phyloP scores from a whole-genome alignment of 1,284 basidiomycete species.

The Lentinus polychrous region DNA sequence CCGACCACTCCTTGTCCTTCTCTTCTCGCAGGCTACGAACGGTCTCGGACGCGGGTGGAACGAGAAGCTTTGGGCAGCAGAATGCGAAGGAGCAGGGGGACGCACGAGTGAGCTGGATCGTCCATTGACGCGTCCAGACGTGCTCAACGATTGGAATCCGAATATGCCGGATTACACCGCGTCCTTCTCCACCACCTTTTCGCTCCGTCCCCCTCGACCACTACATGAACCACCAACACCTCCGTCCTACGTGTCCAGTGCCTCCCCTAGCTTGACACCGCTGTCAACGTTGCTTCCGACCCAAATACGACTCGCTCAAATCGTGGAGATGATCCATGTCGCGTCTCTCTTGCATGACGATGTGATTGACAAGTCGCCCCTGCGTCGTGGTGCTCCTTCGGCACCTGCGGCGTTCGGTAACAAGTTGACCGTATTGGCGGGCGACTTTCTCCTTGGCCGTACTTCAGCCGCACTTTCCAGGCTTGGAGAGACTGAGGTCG shows the following conservation, averaged over 20 bases:
- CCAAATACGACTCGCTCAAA: conserved; percentile 89
- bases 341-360: conserved; percentile 95
- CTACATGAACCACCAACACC: conserved; percentile 33
- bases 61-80: conserved; percentile 39
- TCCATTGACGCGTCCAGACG: conserved; percentile 64
- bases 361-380: conserved; percentile 82
- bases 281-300: conserved; percentile 60
- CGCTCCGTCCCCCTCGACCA: conserved; percentile 34
- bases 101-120: conserved; percentile 53
- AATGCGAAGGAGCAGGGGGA: conserved; percentile 35
- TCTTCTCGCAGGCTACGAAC: conserved; percentile 91
- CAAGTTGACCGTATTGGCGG: conserved; percentile 90
- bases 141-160: conserved; percentile 84
- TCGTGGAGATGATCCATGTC: conserved; percentile 98
- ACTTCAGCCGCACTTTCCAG: conserved; percentile 85
- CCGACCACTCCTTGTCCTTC: conserved; percentile 84
- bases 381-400: conserved; percentile 77
- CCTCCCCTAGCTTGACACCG: conserved; percentile 27
- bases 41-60: conserved; percentile 55
- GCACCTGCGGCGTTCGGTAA: conserved; percentile 92
- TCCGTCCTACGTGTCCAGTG: conserved; percentile 25
- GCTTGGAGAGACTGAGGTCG: conserved; percentile 83
- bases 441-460: conserved; percentile 92
- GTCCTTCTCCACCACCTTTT: conserved; percentile 44
- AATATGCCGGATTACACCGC: conserved; percentile 64